phyloP scores from a whole-genome alignment of 1,284 basidiomycete genomes.

The Xerocomus amazonicus region DNA sequence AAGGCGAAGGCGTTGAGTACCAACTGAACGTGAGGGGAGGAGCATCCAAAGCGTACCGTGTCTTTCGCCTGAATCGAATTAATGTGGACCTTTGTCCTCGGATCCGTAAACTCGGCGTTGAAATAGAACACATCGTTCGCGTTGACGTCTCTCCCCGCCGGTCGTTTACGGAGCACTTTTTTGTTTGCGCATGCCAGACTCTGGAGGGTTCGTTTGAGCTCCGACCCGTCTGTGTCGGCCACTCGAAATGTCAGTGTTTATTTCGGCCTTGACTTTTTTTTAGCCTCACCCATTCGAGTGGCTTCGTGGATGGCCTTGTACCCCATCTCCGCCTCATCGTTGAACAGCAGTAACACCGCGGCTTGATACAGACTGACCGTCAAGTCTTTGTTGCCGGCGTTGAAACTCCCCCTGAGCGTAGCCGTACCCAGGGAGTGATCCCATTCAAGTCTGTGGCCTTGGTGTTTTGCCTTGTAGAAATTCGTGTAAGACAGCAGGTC shows the following conservation, averaged over 20 bases:
- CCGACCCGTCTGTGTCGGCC: constrained; percentile 54
- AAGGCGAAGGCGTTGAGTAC: background rate
- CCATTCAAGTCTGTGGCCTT: constrained; percentile 74
- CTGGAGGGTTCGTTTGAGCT: constrained; percentile 83
- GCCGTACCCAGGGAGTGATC: constrained; percentile 80
- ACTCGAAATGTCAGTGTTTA: background rate
- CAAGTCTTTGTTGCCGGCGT: constrained; percentile 77
- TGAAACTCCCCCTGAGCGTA: constrained; percentile 69
- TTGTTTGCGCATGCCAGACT: constrained; percentile 91
- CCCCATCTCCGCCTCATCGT: constrained; percentile 56
- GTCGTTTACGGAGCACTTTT: constrained; percentile 82
- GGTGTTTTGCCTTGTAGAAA: constrained; percentile 77
- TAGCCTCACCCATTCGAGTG: constrained; percentile 70
- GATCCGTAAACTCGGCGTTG: constrained; percentile 83
- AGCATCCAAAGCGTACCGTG: constrained; percentile 17
- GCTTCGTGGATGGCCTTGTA: constrained; percentile 69
- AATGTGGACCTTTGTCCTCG: constrained; percentile 82
- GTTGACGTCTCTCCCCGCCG: constrained; percentile 76
- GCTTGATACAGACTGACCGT: constrained; percentile 91
- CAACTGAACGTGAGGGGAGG: no score
- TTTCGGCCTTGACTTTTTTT: background rate
- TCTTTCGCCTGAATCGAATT: constrained; percentile 94
- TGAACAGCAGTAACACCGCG: constrained; percentile 88
- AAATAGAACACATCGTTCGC: constrained; percentile 72
- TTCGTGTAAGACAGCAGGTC: constrained; percentile 59